phyloP scores from a whole-genome alignment of 805 yeast genomes.

The Clavispora vitiphila region DNA sequence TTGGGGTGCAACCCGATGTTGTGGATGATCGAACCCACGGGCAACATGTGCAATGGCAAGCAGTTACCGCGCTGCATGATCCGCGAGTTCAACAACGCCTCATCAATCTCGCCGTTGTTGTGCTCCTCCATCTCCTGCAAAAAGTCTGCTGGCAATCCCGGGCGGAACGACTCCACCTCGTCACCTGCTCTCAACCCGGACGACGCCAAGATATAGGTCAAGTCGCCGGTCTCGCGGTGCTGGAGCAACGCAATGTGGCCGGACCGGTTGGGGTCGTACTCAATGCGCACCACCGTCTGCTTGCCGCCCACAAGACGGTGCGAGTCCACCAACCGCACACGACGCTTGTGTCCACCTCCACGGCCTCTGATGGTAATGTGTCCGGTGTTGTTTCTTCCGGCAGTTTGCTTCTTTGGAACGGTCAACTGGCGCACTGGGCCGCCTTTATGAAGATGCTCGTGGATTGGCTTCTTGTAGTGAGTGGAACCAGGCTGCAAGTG shows the following conservation, averaged over 20 bases:
- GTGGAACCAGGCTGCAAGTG: conserved; percentile 77
- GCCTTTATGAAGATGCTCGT: conserved; percentile 83
- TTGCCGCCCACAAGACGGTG: conserved; percentile 62
- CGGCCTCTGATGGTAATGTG: conserved; percentile 87
- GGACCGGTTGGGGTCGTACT: conserved; percentile 92
- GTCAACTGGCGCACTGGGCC: conserved; percentile 76
- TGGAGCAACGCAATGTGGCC: conserved; percentile 86
- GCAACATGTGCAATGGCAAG: conserved; percentile 85
- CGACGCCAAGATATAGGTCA: conserved; percentile 82
- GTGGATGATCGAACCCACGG: conserved; percentile 89
- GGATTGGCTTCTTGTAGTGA: conserved; percentile 84
- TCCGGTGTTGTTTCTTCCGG: conserved; percentile 90
- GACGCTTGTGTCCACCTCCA: conserved; percentile 94
- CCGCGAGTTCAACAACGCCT: conserved; percentile 81
- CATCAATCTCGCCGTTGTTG: conserved; percentile 80
- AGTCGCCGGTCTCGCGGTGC: conserved; percentile 54
- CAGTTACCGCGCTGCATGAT: conserved; percentile 94
- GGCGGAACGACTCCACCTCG: conserved; percentile 78
- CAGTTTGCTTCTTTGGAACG: conserved; percentile 59
- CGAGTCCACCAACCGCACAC: conserved; percentile 80
- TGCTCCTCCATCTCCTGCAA: conserved; percentile 60
- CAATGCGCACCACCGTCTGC: conserved; percentile 80
- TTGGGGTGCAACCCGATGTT: conserved; percentile 70
- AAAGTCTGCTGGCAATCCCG: conserved; percentile 77
- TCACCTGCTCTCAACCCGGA: conserved; percentile 94